Evolutionary conservation across 768 basidiomycete species (phyloP), one percentile per base, ranked within the genome.

Genomic region (Mycena vitilis): DNA sequence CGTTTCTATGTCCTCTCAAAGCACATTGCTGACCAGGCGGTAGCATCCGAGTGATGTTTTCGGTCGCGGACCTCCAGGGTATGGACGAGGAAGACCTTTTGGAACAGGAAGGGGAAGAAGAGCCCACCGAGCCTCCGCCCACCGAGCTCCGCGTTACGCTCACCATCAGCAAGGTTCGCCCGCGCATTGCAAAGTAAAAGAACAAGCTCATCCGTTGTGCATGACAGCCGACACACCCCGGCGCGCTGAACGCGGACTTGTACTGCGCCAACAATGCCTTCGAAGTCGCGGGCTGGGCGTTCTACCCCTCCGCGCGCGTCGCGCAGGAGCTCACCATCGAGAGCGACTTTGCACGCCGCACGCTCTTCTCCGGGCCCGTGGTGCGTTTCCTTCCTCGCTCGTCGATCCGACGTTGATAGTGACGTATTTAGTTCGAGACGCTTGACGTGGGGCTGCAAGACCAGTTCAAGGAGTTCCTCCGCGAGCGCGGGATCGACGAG

Each of bases 311-410:
- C 70, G 81, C 84, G 45, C 85, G 88, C 75, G 70, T 94, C 23
- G 95, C 89, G 13, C 91, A 88, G 23, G 92, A 93, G 12, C 80
- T 95, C 73, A 94, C 89, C 9, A 92, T 94, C 5, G 95, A 99
- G 71, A 92, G 94, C 12, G 96, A 98, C 81, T 98, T 94, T 94
- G 92, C 91, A 77, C 89, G 96, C 49, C 88, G 95, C 20, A 95
- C 93, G 2, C 81, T 93, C 69, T 98, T 97, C 85, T 90, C 95
- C 76, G 97, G 97, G 1, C 97, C 97, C 61, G 89, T 91, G 83
- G 90, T 93, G 74, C 64, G 82, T 69, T 42, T 38, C 20, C 9
- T 54, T n/a, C 16, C 54, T 30, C 54, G 25, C 13, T 56, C 25
- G 6, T 30, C 44, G 34, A 23, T 11, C 30, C 22, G 2, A 36